These are phyloP conservation scores for Colletotrichum phormii DNA, from an alignment of 2,329 filamentous ascomycete species.

Conservation along the genomic window DNA sequence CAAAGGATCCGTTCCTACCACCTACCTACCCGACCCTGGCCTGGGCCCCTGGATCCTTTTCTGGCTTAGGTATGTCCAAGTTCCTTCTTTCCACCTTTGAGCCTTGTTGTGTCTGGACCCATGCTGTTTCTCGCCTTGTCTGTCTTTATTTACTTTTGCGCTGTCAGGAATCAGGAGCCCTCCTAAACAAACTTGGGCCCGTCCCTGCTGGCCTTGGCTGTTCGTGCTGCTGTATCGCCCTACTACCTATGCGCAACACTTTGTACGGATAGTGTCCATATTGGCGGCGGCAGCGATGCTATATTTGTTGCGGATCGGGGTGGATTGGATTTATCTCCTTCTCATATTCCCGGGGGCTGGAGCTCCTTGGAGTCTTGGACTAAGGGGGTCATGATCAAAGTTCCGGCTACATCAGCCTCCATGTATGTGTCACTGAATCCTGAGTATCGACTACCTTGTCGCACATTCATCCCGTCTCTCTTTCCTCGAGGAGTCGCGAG, in stretches of 20 bases:
- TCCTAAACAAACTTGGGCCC: too few relatives aligned
- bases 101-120: conserved; percentile 14
- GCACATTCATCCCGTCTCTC: neutral
- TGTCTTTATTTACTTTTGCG: conserved; percentile 1
- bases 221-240: neutral
- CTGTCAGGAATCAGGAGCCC: neutral
- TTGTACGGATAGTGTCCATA: too few relatives aligned
- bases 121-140: conserved; percentile 19
- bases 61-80: too few relatives aligned
- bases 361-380: neutral
- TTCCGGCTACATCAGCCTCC: neutral
- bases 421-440: neutral
- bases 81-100: neutral
- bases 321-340: neutral
- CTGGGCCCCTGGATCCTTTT: neutral
- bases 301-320: conserved; percentile 7
- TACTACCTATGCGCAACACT: neutral
- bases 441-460: neutral
- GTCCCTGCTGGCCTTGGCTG: neutral
- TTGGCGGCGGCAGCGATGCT: conserved; percentile 1
- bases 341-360: conserved; percentile 12
- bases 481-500: neutral
- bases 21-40: neutral
- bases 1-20: too few relatives aligned
- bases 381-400: neutral